Percentiles rank a stretch among this genome's conserved stretches.
Conservation (phyloP, 2,329 filamentous ascomycete genomes). For the Fusarium gaditjirri region DNA sequence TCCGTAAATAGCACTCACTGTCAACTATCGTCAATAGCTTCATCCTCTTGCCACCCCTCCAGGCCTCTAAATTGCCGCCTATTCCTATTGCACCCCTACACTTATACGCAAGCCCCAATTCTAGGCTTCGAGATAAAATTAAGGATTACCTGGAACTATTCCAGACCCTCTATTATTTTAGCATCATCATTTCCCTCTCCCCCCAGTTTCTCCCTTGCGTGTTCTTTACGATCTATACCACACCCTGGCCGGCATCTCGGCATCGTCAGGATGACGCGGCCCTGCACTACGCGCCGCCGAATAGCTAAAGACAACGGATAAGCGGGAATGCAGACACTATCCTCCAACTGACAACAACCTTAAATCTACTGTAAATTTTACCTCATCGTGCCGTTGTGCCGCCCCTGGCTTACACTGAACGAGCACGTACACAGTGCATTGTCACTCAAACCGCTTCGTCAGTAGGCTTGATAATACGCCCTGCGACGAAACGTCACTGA, state of each 20-base stretch:
- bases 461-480: neutral
- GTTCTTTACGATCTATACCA: slow-evolving; percentile 1
- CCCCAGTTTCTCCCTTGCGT: slow-evolving; percentile 5
- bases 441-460: neutral
- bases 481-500: slow-evolving; percentile 13
- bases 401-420: slow-evolving; percentile 2
- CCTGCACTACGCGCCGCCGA: slow-evolving; percentile 30
- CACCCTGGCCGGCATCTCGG: slow-evolving; percentile 32
- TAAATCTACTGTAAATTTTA: slow-evolving; percentile 12
- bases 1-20: neutral
- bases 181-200: neutral
- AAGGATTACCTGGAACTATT: neutral
- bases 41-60: neutral
- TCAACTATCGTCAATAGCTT: neutral
- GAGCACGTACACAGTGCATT: neutral
- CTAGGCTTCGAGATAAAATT: slow-evolving; percentile 17
- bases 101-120: neutral
- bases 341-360: slow-evolving; percentile 13
- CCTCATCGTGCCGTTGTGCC: slow-evolving; percentile 12
- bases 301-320: slow-evolving; percentile 9
- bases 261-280: slow-evolving; percentile 41
- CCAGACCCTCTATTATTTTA: neutral
- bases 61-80: slow-evolving; percentile 4
- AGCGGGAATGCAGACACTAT: slow-evolving; percentile 10
- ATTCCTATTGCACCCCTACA: neutral